phyloP scores from a whole-genome alignment of 2,329 filamentous ascomycete genomes.

The Scytalidium lignicola region DNA sequence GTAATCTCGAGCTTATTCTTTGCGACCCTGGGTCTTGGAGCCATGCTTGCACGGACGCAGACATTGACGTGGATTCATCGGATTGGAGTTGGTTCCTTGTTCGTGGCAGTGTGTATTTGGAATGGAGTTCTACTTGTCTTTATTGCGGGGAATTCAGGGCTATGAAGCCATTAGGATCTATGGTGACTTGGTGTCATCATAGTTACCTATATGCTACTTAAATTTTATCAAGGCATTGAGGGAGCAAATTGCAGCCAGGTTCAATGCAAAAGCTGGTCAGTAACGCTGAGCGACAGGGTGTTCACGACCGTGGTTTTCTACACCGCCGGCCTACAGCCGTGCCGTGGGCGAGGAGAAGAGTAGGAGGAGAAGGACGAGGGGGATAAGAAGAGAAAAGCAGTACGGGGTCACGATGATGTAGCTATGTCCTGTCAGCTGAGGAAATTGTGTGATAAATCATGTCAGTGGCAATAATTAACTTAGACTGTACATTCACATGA shows the following conservation, averaged over 20 bases:
- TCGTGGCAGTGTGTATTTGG: conserved; percentile 41
- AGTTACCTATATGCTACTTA: neutral
- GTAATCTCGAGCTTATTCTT: conserved; percentile 62
- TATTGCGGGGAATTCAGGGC: conserved; percentile 35
- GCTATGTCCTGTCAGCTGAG: too few species aligned
- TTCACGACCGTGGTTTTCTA: too few species aligned
- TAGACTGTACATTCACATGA: too few species aligned
- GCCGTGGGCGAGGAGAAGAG: too few species aligned
- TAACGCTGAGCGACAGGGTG: too few species aligned
- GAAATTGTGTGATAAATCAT: too few species aligned
- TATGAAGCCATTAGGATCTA: neutral
- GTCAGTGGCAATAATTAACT: too few species aligned
- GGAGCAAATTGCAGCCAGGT: neutral
- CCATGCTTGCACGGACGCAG: conserved; percentile 49
- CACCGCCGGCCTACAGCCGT: too few species aligned
- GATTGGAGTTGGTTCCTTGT: conserved; percentile 37
- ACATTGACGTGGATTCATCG: conserved; percentile 38
- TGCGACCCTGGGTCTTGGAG: conserved; percentile 55
- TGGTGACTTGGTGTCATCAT: neutral
- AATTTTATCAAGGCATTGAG: neutral
- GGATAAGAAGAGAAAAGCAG: too few species aligned
- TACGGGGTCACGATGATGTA: too few species aligned
- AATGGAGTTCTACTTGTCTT: conserved; percentile 49
- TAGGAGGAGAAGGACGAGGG: too few species aligned
- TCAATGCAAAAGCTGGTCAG: too few species aligned